Evolutionary conservation across 768 basidiomycete species (phyloP).

Genomic region (Suillus tomentosus): DNA sequence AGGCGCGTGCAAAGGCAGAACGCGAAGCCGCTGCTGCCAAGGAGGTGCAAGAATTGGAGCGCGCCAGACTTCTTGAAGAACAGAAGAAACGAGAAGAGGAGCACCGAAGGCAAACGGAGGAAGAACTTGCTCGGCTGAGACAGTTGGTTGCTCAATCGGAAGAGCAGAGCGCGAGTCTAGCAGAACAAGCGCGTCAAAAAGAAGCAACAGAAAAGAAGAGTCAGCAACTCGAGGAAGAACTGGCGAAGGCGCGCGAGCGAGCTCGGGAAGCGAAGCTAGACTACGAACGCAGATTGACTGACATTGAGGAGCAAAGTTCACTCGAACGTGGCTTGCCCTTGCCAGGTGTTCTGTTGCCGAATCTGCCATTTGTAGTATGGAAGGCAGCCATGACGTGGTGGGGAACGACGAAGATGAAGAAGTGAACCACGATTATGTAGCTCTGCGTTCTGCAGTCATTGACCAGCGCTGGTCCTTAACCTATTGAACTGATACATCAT

Average conservation of each 20-base stretch:
- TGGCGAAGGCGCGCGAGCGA: slow-evolving; percentile 30
- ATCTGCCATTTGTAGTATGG: slow-evolving; percentile 35
- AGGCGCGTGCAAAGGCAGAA: slow-evolving; percentile 25
- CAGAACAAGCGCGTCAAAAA: slow-evolving; percentile 30
- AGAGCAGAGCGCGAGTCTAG: slow-evolving; percentile 28
- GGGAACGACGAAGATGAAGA: slow-evolving; percentile 25
- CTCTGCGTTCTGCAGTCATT: neutral
- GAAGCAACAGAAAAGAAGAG: slow-evolving; percentile 29
- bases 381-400: slow-evolving; percentile 36
- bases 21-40: slow-evolving; percentile 28
- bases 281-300: slow-evolving; percentile 28
- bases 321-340: slow-evolving; percentile 17
- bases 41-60: slow-evolving; percentile 31
- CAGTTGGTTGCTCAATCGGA: slow-evolving; percentile 31
- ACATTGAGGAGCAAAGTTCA: slow-evolving; percentile 10
- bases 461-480: neutral
- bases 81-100: slow-evolving; percentile 36
- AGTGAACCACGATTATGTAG: neutral
- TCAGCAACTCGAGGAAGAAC: slow-evolving; percentile 33
- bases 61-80: slow-evolving; percentile 26
- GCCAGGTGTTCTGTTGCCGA: slow-evolving; percentile 31
- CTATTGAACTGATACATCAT: slow-evolving; percentile 1
- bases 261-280: slow-evolving; percentile 26
- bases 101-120: slow-evolving; percentile 30
- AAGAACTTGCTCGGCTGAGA: slow-evolving; percentile 29